phyloP scores from a whole-genome alignment of 441 rosid genomes.

The Metrosideros polymorpha region DNA sequence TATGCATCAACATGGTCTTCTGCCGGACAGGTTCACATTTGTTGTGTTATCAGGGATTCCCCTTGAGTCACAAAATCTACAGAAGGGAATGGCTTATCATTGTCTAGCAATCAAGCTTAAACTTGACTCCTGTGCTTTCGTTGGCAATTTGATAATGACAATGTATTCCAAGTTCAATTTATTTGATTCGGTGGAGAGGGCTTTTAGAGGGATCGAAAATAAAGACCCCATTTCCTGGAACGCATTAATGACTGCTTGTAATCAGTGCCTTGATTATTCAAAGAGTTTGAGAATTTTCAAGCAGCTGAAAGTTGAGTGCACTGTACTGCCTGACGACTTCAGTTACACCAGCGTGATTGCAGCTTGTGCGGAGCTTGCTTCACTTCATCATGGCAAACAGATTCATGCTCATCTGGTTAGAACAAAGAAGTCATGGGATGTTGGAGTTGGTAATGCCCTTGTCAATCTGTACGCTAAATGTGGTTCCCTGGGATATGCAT shows the following conservation, averaged over 20 bases:
- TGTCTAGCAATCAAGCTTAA: slow-evolving; percentile 33
- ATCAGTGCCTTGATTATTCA: slow-evolving; percentile 26
- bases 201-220: slow-evolving; percentile 24
- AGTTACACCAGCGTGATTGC: slow-evolving; percentile 39
- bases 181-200: slow-evolving; percentile 33
- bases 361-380: slow-evolving; percentile 45
- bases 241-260: slow-evolving; percentile 33
- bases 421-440: slow-evolving; percentile 24
- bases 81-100: slow-evolving; percentile 28
- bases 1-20: slow-evolving; percentile 27
- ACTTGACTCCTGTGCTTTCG: slow-evolving; percentile 29
- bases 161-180: slow-evolving; percentile 37
- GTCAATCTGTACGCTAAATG: slow-evolving; percentile 73
- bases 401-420: slow-evolving; percentile 42
- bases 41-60: slow-evolving; percentile 29
- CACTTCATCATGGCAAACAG: slow-evolving; percentile 40
- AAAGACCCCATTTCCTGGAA: slow-evolving; percentile 57
- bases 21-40: slow-evolving; percentile 43
- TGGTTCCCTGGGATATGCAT: slow-evolving; percentile 37
- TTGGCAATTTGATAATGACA: slow-evolving; percentile 42
- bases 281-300: slow-evolving; percentile 31
- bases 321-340: slow-evolving; percentile 31
- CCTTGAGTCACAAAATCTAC: slow-evolving; percentile 9
- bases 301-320: slow-evolving; percentile 22
- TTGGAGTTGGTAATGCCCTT: slow-evolving; percentile 44